phyloP scores from a whole-genome alignment of 179 eudicot genomes.

The Beta lomatogona region DNA sequence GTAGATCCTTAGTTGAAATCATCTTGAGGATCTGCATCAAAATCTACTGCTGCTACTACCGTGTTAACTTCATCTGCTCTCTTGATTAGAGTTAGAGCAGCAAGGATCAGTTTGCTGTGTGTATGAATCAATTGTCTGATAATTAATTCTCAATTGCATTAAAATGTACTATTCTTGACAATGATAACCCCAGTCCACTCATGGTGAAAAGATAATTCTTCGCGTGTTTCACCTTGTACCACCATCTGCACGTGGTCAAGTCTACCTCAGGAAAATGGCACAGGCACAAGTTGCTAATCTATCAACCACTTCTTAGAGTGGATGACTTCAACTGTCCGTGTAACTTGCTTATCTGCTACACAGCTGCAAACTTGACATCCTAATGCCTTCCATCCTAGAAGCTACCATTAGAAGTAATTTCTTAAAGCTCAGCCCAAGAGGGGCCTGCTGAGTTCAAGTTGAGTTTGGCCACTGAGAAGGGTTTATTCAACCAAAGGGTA shows the following conservation, averaged over 20 bases:
- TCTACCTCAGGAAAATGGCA: neutral
- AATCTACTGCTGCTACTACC: neutral
- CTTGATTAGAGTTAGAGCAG: neutral
- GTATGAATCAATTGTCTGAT: neutral
- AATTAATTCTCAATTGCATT: neutral
- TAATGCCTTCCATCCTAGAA: neutral
- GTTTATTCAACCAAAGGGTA: neutral
- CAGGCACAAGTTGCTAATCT: neutral
- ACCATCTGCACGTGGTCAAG: neutral
- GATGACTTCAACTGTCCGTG: neutral
- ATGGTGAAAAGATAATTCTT: neutral
- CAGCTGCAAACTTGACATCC: neutral
- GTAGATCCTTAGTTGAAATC: neutral
- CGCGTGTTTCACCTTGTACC: neutral
- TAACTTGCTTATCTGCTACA: too few species aligned
- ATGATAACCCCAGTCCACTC: neutral
- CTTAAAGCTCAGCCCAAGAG: too few species aligned
- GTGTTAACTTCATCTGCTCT: neutral
- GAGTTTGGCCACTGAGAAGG: neutral
- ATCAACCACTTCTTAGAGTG: too few species aligned
- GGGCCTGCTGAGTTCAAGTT: neutral
- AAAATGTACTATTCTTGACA: neutral
- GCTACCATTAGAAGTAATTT: neutral
- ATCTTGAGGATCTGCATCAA: neutral
- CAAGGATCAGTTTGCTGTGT: neutral